A percentile compares a stretch with the other conserved stretches of the same genome.
Conservation (phyloP, 1,139 yeast species). For the Lodderomyces oxycetoniae region DNA sequence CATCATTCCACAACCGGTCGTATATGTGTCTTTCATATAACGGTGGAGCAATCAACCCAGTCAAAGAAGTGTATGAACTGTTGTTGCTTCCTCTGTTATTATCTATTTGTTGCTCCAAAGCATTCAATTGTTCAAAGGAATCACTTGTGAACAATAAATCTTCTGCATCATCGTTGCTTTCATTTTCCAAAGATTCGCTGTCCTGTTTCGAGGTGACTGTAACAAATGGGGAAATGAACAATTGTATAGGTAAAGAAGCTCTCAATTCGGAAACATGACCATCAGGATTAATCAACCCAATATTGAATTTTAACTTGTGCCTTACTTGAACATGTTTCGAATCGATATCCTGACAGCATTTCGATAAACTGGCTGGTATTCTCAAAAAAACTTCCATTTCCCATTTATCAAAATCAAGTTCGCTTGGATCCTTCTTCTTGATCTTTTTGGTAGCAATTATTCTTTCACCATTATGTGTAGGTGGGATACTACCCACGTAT, state of each 20-base stretch:
- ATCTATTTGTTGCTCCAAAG: slow-evolving; percentile 9
- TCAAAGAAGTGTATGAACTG: slow-evolving; percentile 32
- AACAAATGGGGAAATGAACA: slow-evolving; percentile 79
- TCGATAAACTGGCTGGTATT: slow-evolving; percentile 68
- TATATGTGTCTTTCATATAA: slow-evolving; percentile 79
- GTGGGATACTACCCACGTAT: slow-evolving; percentile 54
- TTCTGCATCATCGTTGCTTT: slow-evolving; percentile 18
- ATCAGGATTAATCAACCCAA: slow-evolving; percentile 64
- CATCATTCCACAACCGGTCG: slow-evolving; percentile 78
- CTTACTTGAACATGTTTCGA: slow-evolving; percentile 59
- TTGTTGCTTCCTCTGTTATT: slow-evolving; percentile 1
- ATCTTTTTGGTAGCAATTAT: slow-evolving; percentile 40
- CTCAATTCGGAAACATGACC: slow-evolving; percentile 75
- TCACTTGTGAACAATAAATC: slow-evolving; percentile 32
- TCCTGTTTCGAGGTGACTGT: slow-evolving; percentile 53
- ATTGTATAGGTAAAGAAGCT: slow-evolving; percentile 64
- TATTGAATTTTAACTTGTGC: slow-evolving; percentile 64
- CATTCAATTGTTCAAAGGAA: slow-evolving; percentile 18
- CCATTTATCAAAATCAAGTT: slow-evolving; percentile 68
- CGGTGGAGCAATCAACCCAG: slow-evolving; percentile 77
- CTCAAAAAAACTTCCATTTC: slow-evolving; percentile 55
- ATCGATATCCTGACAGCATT: slow-evolving; percentile 83
- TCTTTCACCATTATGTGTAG: slow-evolving; percentile 57
- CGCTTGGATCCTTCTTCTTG: slow-evolving; percentile 16
- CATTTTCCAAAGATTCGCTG: slow-evolving; percentile 16